These are phyloP conservation scores for Coemansia sp. DNA, from an alignment of 192 early-diverging fungal species.

Conservation along the genomic window DNA sequence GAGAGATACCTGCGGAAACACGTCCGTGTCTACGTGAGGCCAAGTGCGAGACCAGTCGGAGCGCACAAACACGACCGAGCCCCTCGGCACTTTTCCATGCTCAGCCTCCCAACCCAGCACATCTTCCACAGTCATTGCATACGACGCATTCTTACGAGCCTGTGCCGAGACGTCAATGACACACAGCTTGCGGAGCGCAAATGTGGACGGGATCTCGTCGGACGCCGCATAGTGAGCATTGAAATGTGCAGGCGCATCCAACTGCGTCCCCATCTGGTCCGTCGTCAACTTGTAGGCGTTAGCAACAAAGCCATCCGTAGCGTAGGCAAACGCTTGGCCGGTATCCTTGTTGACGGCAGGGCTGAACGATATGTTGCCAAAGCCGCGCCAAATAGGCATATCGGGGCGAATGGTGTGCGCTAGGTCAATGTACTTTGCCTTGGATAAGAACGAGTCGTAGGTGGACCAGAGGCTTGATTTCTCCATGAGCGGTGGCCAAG, in stretches of 20 bases:
- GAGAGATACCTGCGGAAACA: slow-evolving; percentile 55
- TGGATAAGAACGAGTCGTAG: slow-evolving; percentile 32
- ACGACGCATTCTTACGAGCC: slow-evolving; percentile 37
- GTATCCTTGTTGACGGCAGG: slow-evolving; percentile 44
- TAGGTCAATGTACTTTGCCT: slow-evolving; percentile 54
- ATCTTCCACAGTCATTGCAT: slow-evolving; percentile 40
- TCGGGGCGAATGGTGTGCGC: slow-evolving; percentile 56
- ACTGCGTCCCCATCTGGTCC: slow-evolving; percentile 59
- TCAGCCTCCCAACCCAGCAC: slow-evolving; percentile 43
- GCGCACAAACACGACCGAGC: slow-evolving; percentile 57
- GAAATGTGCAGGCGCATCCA: slow-evolving; percentile 58
- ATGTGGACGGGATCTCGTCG: slow-evolving; percentile 56
- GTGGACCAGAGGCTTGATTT: slow-evolving; percentile 24
- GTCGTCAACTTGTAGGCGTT: slow-evolving; percentile 56
- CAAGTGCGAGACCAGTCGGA: slow-evolving; percentile 58
- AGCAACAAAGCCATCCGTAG: slow-evolving; percentile 49
- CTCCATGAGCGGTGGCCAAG: background rate
- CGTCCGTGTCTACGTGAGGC: slow-evolving; percentile 54
- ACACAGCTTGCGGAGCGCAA: slow-evolving; percentile 55
- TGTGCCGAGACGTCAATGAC: slow-evolving; percentile 55
- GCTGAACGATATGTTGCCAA: slow-evolving; percentile 55
- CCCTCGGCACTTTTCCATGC: slow-evolving; percentile 42
- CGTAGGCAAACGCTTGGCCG: slow-evolving; percentile 48
- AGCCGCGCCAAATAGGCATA: slow-evolving; percentile 60
- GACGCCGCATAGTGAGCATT: slow-evolving; percentile 46